A percentile compares a stretch with the other conserved stretches of the same genome.
phyloP scores from a whole-genome alignment of 495 filamentous ascomycete species.

The Xylaria bambusicola region DNA sequence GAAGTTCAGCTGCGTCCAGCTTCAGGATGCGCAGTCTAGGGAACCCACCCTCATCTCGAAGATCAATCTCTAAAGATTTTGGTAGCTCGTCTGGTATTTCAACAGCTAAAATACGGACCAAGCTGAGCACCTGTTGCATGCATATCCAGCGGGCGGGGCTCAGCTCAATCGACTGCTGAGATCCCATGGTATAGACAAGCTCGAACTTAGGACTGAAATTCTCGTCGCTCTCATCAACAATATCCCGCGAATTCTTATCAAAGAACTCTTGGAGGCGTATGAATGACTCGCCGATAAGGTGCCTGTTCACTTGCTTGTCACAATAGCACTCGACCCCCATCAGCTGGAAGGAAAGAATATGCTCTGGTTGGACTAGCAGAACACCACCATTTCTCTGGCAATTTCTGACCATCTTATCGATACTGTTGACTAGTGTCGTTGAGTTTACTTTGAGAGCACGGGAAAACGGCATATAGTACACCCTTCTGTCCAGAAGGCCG shows the following conservation, averaged over 20 bases:
- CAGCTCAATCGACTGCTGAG: conserved; percentile 54
- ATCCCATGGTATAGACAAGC: conserved; percentile 69
- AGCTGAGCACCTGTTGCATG: conserved; percentile 55
- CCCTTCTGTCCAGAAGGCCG: conserved; percentile 46
- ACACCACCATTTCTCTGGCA: conserved; percentile 41
- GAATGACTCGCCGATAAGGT: conserved; percentile 36
- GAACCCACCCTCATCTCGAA: conserved; percentile 39
- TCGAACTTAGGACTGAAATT: conserved; percentile 62
- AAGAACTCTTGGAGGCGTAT: conserved; percentile 45
- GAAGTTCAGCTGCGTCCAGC: conserved; percentile 29
- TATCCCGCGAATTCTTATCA: conserved; percentile 46
- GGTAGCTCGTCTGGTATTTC: conserved; percentile 37
- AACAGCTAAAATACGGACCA: too few species aligned
- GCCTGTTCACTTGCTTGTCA: conserved; percentile 12
- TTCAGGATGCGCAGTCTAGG: conserved; percentile 49
- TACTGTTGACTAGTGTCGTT: conserved; percentile 24
- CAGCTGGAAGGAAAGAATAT: conserved; percentile 56
- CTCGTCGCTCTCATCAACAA: conserved; percentile 70
- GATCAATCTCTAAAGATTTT: conserved; percentile 32
- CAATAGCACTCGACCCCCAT: conserved; percentile 39
- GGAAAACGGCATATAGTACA: conserved; percentile 55
- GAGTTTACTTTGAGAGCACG: conserved; percentile 41
- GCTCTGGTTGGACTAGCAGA: conserved; percentile 53
- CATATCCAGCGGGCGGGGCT: conserved; percentile 62
- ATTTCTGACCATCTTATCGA: conserved; percentile 41